Conservation (phyloP, 306 rosid species). For the Potentilla sterilis region DNA sequence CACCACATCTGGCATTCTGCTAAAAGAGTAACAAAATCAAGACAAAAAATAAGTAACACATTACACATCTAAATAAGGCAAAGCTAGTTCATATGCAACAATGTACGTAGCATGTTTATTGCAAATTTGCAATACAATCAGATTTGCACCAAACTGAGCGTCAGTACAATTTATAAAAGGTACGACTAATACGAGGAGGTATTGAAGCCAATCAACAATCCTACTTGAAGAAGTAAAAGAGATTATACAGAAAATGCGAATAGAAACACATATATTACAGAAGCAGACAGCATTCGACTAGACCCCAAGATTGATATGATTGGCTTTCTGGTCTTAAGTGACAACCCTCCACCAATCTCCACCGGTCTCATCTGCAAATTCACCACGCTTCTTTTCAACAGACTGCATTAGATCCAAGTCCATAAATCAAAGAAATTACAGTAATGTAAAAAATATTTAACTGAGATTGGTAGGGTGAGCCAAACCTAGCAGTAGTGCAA, state of each 20-base stretch:
- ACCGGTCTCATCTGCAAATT: slow-evolving; percentile 18
- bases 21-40: slow-evolving; percentile 15
- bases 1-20: slow-evolving; percentile 73
- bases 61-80: neutral
- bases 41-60: neutral
- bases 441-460: no score
- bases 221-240: neutral
- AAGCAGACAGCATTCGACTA: slow-evolving; percentile 28
- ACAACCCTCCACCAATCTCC: slow-evolving; percentile 8
- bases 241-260: slow-evolving; percentile 4
- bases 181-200: neutral
- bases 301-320: slow-evolving; percentile 8
- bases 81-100: neutral
- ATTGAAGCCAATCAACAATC: neutral
- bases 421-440: no score
- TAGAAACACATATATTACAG: slow-evolving; percentile 38
- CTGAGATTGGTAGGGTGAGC: no score
- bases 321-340: slow-evolving; percentile 15
- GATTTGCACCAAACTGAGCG: no score
- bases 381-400: no score
- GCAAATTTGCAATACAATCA: neutral
- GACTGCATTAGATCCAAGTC: no score
- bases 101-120: neutral
- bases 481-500: no score
- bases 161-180: neutral